Evolutionary conservation across 768 basidiomycete species (phyloP).

Genomic region (Kwoniella newhampshirensis): DNA sequence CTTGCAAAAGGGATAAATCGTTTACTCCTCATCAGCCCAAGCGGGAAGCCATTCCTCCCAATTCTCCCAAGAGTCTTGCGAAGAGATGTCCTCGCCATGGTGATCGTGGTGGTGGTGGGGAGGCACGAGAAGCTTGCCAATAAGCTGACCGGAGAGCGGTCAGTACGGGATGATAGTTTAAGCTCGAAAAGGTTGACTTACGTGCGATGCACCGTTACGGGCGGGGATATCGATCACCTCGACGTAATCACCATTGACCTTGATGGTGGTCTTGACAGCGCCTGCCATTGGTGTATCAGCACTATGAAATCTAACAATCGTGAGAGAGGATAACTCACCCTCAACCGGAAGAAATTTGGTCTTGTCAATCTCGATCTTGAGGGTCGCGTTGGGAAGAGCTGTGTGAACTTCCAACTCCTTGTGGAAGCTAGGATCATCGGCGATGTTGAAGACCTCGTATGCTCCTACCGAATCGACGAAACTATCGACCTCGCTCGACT

Average conservation of each 20-base stretch:
- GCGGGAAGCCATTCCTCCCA: conserved; percentile 49
- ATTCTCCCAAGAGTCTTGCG: conserved; percentile 42
- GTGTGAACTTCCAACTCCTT: conserved; percentile 43
- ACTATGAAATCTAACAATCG: not conserved
- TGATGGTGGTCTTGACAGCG: conserved; percentile 49
- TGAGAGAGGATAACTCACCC: conserved; percentile 23
- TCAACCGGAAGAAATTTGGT: conserved; percentile 53
- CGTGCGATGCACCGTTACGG: conserved; percentile 64
- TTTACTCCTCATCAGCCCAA: conserved; percentile 18
- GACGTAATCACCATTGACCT: conserved; percentile 52
- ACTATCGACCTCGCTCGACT: conserved; percentile 20
- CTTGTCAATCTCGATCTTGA: conserved; percentile 60
- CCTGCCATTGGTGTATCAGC: conserved; percentile 19
- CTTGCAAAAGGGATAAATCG: not conserved
- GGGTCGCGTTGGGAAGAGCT: conserved; percentile 40
- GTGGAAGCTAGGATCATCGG: conserved; percentile 48
- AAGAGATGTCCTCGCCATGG: conserved; percentile 33
- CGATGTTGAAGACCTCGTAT: conserved; percentile 24
- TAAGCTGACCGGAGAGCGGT: conserved; percentile 11
- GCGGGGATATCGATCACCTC: conserved; percentile 58
- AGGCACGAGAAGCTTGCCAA: conserved; percentile 47
- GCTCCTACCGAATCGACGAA: conserved; percentile 15
- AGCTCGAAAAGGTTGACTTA: conserved; percentile 52
- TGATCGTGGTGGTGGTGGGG: conserved; percentile 51
- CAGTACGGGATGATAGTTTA: not conserved